Conservation (phyloP, 305 asterid species). For the Solanum hybrid region DNA sequence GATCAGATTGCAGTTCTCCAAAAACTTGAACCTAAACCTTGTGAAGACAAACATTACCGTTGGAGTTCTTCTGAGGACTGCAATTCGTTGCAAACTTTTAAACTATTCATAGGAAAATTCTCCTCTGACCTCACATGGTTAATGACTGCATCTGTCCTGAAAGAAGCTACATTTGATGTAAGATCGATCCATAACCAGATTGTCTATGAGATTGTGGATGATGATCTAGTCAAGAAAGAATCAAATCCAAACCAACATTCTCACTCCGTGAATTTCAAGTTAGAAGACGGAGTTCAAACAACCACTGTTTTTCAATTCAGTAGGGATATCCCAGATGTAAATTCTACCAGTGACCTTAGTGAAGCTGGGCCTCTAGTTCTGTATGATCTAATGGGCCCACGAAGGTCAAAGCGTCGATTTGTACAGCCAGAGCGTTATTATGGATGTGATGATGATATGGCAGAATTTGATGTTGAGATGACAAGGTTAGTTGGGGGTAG, state of each 20-base stretch:
- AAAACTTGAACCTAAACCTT: conserved; percentile 51
- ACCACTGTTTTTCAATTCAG: conserved; percentile 33
- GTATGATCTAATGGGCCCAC: conserved; percentile 32
- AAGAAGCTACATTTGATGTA: conserved; percentile 46
- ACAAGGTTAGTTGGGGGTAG: conserved; percentile 60
- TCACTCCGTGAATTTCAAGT: conserved; percentile 49
- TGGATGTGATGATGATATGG: conserved; percentile 47
- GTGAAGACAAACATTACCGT: conserved; percentile 51
- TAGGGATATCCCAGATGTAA: conserved; percentile 19
- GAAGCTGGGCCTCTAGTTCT: conserved; percentile 28
- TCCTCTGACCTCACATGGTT: conserved; percentile 79
- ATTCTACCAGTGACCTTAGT: conserved; percentile 5
- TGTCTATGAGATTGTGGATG: conserved; percentile 50
- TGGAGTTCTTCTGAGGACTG: conserved; percentile 79
- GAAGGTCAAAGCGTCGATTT: conserved; percentile 74
- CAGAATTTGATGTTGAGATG: conserved; percentile 61
- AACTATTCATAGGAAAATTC: conserved; percentile 47
- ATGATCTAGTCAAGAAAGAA: conserved; percentile 15
- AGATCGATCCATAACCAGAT: conserved; percentile 47
- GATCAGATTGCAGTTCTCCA: conserved; percentile 60
- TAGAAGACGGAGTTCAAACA: conserved; percentile 42
- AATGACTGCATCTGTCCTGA: conserved; percentile 45
- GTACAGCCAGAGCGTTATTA: conserved; percentile 67
- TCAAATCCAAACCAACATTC: conserved; percentile 12
- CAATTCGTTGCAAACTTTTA: conserved; percentile 41